These are phyloP conservation scores for Effrenium voratum DNA, from an alignment of 73 alveolate genomes.

Conservation along the genomic window DNA sequence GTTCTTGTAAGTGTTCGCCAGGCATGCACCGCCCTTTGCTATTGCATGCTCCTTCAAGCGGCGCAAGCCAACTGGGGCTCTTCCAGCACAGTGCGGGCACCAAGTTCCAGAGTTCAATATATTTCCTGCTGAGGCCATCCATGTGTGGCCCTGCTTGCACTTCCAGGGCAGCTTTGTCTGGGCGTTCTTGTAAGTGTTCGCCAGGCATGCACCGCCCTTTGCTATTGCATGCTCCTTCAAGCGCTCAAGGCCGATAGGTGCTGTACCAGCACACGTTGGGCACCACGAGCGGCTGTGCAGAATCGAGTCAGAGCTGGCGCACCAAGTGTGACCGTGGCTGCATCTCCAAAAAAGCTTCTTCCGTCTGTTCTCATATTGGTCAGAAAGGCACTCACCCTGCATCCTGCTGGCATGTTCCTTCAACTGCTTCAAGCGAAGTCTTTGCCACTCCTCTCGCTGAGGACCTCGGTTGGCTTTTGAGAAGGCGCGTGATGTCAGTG, in stretches of 20 bases:
- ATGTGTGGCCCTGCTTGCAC: slow-evolving; percentile 5
- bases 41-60: neutral
- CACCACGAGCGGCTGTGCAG: neutral
- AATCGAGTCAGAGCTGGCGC: neutral
- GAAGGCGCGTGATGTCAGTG: no score
- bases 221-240: neutral
- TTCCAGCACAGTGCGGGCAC: neutral
- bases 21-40: neutral
- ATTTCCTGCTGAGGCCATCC: neutral
- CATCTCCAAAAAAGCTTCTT: neutral
- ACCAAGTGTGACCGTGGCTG: neutral
- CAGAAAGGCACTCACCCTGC: neutral
- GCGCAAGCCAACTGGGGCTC: neutral
- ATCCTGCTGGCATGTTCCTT: neutral
- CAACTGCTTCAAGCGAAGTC: neutral
- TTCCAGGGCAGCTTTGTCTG: neutral
- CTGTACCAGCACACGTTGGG: neutral
- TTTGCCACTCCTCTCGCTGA: no score
- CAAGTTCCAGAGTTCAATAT: neutral
- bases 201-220: neutral
- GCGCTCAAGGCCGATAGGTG: neutral
- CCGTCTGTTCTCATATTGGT: neutral
- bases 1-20: neutral
- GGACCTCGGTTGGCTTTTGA: no score
- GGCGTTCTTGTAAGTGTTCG: neutral